Evolutionary conservation across 257 asterid species (phyloP).

Genomic region (Solanum corneliomulleri): DNA sequence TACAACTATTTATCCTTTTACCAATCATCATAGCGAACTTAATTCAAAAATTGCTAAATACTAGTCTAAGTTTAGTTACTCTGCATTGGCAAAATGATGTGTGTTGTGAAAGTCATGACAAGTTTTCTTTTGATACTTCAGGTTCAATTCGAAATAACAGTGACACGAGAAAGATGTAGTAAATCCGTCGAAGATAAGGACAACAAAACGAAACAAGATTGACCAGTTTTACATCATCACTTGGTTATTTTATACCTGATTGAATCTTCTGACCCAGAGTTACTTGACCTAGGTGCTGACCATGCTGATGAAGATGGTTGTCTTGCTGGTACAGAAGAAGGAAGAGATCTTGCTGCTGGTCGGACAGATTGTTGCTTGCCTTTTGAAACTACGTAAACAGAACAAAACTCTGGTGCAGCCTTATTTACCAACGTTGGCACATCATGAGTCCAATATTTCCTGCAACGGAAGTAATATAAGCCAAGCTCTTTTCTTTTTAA

Average conservation of each 20-base stretch:
- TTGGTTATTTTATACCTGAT: slow-evolving; percentile 19
- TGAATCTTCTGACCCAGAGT: slow-evolving; percentile 17
- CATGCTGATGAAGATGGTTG: not conserved
- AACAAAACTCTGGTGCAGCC: slow-evolving; percentile 65
- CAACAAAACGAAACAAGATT: not conserved
- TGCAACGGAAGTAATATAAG: slow-evolving; percentile 15
- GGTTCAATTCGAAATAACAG: not conserved
- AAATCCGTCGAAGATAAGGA: not conserved
- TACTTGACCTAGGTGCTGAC: slow-evolving; percentile 2
- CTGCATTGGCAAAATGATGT: not conserved
- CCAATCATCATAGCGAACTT: not conserved
- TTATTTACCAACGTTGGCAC: slow-evolving; percentile 57
- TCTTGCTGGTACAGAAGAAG: slow-evolving; percentile 9
- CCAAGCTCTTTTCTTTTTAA: not conserved
- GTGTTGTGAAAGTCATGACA: not conserved
- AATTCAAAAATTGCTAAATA: not conserved
- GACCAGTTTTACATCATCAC: not conserved
- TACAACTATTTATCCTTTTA: not conserved
- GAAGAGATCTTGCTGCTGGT: slow-evolving; percentile 27
- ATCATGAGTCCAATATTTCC: slow-evolving; percentile 49
- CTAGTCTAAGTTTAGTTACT: not conserved
- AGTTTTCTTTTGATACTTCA: not conserved
- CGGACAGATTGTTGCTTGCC: slow-evolving; percentile 53
- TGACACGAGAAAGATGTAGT: not conserved
- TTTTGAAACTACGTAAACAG: slow-evolving; percentile 51